A percentile compares a stretch with the other conserved stretches of the same genome.
These are phyloP conservation scores for Mantamonas sphyraenae DNA, from an alignment of 78 protist genomes.

Conservation along the genomic window DNA sequence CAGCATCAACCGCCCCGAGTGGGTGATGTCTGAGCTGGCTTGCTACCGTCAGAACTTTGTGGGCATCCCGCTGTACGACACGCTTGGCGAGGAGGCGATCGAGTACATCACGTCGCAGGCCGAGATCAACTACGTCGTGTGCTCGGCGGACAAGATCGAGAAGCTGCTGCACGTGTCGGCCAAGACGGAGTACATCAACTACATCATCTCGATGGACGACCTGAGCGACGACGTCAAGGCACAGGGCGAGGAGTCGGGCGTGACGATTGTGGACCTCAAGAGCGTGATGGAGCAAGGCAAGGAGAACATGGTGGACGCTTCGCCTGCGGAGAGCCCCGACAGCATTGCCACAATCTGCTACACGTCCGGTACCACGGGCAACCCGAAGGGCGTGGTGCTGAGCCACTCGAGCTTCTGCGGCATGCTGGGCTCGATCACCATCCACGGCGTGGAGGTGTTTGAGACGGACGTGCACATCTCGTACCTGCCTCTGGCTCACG, in stretches of 20 bases:
- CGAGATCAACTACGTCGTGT: constrained; percentile 25
- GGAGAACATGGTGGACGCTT: no score
- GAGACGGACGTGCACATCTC: constrained; percentile 61
- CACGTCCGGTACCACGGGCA: constrained; percentile 95
- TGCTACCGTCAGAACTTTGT: not conserved
- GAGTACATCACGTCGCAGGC: constrained; percentile 50
- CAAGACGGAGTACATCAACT: not conserved
- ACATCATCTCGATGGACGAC: constrained; percentile 27
- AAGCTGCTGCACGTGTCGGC: not conserved
- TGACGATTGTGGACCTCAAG: no score
- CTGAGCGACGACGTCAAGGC: constrained; percentile 7
- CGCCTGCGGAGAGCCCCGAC: no score
- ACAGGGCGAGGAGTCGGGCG: not conserved
- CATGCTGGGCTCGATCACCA: no score
- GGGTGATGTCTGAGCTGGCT: constrained; percentile 14
- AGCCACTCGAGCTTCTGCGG: constrained; percentile 16
- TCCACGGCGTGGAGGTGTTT: no score
- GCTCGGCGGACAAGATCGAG: constrained; percentile 23
- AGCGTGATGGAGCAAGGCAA: no score
- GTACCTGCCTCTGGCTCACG: constrained; percentile 93
- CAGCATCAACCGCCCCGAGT: constrained; percentile 2
- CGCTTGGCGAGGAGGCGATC: constrained; percentile 51
- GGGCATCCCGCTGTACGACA: constrained; percentile 49
- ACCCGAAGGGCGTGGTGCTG: constrained; percentile 64
- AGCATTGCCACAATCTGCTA: constrained; percentile 64